A percentile compares a stretch with the other conserved stretches of the same genome.
These are phyloP conservation scores for Pneumocystis sp. DNA, from an alignment of 1,139 yeast species.

Conservation along the genomic window DNA sequence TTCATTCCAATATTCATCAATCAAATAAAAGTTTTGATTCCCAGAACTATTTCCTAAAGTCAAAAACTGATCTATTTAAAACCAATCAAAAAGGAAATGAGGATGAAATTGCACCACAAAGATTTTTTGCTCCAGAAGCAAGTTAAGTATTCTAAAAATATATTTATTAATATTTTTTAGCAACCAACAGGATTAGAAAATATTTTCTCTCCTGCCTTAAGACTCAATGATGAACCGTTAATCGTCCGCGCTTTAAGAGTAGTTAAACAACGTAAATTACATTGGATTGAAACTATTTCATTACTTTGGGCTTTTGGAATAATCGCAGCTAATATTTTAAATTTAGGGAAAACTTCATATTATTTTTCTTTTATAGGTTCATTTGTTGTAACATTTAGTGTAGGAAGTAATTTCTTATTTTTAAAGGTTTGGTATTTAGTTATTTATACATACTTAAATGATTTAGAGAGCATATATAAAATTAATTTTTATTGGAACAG, in stretches of 20 bases:
- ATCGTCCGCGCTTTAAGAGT: slow-evolving; percentile 9
- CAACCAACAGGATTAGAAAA: slow-evolving; percentile 11
- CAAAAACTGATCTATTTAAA: neutral
- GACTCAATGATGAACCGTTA: slow-evolving; percentile 12
- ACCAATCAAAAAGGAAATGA: neutral
- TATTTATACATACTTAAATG: neutral
- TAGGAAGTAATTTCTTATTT: neutral
- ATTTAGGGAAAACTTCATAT: neutral
- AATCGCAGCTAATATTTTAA: neutral
- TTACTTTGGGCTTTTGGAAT: neutral
- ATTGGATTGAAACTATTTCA: neutral
- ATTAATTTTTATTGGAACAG: neutral
- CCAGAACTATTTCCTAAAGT: neutral
- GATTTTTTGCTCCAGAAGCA: slow-evolving; percentile 11
- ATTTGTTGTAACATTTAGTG: neutral
- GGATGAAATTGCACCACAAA: slow-evolving; percentile 8
- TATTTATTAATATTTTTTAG: neutral
- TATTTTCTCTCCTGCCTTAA: slow-evolving; percentile 8
- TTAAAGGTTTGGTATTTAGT: neutral
- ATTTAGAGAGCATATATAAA: neutral
- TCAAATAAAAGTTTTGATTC: neutral
- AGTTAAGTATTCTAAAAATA: neutral
- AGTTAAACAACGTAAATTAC: slow-evolving; percentile 2
- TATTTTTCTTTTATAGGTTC: neutral
- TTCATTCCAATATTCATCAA: neutral